These are phyloP conservation scores for Aspergillus fumigatus DNA, from an alignment of 2,329 filamentous ascomycete genomes.

Conservation along the genomic window DNA sequence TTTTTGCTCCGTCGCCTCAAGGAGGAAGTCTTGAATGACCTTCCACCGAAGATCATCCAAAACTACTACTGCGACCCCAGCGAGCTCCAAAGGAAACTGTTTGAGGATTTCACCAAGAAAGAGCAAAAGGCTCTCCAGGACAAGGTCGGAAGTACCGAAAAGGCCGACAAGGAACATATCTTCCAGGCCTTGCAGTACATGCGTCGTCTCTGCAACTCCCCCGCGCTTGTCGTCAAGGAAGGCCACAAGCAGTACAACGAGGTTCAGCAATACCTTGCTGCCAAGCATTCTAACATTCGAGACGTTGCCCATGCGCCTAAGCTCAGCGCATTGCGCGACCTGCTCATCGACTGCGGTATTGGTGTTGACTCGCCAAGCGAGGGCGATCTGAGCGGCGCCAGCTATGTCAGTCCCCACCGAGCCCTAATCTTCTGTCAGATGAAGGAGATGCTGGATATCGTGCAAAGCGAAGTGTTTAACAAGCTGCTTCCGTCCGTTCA, in stretches of 20 bases:
- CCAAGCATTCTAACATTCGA: conserved; percentile 74
- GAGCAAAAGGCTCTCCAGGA: conserved; percentile 83
- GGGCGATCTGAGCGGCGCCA: conserved; percentile 54
- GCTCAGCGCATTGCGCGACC: conserved; percentile 79
- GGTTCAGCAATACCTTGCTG: conserved; percentile 73
- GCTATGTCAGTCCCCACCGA: conserved; percentile 91
- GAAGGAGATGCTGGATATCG: conserved; percentile 99
- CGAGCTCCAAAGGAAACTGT: conserved; percentile 88
- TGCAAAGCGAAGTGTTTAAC: conserved; percentile 87
- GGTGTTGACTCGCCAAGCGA: conserved; percentile 62
- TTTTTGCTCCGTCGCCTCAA: conserved; percentile 95
- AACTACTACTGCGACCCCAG: conserved; percentile 99
- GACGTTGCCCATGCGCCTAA: conserved; percentile 90
- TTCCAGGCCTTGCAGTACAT: conserved; percentile 99
- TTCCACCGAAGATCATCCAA: conserved; percentile 96
- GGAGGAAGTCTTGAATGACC: conserved; percentile 92
- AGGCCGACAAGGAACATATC: conserved; percentile 94
- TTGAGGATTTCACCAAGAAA: conserved; percentile 93
- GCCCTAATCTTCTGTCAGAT: conserved; percentile 98
- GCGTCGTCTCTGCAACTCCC: conserved; percentile 98
- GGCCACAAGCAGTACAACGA: conserved; percentile 86
- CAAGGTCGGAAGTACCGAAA: conserved; percentile 78
- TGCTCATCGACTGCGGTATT: conserved; percentile 98
- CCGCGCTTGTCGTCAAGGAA: conserved; percentile 92
- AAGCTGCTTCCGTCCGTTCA: conserved; percentile 89